Evolutionary conservation across 2,329 filamentous ascomycete genomes (phyloP).

Genomic region (Fusarium fujikuroi): DNA sequence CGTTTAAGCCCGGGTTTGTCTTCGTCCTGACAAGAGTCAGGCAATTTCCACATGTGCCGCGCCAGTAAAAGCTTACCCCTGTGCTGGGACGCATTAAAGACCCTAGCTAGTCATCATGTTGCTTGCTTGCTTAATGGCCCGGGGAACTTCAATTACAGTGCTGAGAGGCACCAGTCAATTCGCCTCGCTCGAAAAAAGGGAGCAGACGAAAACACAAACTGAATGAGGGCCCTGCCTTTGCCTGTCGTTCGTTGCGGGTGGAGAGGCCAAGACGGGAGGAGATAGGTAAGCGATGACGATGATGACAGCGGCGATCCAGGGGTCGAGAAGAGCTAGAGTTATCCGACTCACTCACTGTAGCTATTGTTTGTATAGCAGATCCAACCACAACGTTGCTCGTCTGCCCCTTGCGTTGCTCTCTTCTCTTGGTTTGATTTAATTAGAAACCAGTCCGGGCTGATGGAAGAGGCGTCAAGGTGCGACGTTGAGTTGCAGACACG

Average conservation of each 20-base stretch:
- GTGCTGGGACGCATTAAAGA: conserved; percentile 7
- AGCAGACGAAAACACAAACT: neutral
- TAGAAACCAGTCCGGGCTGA: conserved; percentile 12
- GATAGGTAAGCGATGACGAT: conserved; percentile 33
- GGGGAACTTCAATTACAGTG: neutral
- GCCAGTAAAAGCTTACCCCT: conserved; percentile 26
- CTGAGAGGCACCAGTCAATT: neutral
- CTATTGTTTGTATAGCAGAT: neutral
- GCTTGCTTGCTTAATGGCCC: neutral
- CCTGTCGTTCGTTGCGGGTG: conserved; percentile 25
- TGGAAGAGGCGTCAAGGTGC: conserved; percentile 29
- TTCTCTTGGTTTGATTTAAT: neutral
- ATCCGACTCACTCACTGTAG: neutral
- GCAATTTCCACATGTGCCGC: conserved; percentile 35
- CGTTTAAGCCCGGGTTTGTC: neutral
- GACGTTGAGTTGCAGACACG: conserved; percentile 25
- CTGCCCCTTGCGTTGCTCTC: neutral
- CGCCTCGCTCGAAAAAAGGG: conserved; percentile 3
- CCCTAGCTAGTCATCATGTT: conserved; percentile 4
- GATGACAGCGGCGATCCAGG: conserved; percentile 36
- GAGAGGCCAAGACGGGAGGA: conserved; percentile 31
- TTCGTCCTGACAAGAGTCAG: conserved; percentile 22
- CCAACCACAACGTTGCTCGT: neutral
- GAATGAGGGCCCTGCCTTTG: neutral
- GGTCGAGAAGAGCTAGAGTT: conserved; percentile 1